These are phyloP conservation scores for Chondrus crispus DNA, from an alignment of 23 red algal species.

Conservation along the genomic window DNA sequence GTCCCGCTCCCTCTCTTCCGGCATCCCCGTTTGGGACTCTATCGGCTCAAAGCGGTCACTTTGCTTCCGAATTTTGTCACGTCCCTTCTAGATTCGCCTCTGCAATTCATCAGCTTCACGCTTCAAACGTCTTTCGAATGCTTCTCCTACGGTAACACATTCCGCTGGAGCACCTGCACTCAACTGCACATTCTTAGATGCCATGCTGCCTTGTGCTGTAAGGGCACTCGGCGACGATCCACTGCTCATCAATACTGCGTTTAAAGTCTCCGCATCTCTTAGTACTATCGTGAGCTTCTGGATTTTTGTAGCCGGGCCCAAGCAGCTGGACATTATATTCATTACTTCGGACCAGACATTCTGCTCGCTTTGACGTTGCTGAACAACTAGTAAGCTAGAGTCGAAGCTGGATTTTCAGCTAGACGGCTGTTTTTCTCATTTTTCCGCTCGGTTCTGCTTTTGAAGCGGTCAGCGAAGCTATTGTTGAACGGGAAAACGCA, in stretches of 20 bases:
- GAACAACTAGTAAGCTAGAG: neutral
- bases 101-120: neutral
- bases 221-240: neutral
- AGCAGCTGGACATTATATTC: neutral
- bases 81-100: no score
- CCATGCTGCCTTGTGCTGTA: neutral
- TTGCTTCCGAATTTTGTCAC: no score
- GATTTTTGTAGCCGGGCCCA: neutral
- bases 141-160: neutral
- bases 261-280: neutral
- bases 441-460: neutral
- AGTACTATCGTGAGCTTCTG: neutral
- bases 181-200: neutral
- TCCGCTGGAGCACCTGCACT: neutral
- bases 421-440: neutral
- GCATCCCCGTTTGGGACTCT: no score
- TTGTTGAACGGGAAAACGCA: conserved; percentile 9
- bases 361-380: neutral
- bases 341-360: neutral
- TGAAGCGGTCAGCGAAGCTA: neutral
- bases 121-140: neutral
- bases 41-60: no score
- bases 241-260: neutral
- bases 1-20: no score
- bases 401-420: neutral